Conservation (phyloP, 2,329 filamentous ascomycete genomes). For the Lecanoromycetidae sp. region DNA sequence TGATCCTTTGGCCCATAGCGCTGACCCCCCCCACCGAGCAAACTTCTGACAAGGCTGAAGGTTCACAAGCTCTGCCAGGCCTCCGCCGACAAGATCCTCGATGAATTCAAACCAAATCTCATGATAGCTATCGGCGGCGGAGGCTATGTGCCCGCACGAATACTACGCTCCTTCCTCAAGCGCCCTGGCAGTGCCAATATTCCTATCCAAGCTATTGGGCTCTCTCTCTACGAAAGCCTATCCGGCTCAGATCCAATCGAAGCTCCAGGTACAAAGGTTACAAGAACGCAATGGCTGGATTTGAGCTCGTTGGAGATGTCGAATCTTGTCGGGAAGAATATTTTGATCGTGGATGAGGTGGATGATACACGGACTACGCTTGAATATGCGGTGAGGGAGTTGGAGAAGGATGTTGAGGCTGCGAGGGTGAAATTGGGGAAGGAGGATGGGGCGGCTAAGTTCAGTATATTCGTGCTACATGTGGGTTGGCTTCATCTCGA, state of each 20-base stretch:
- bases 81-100: constrained; percentile 67
- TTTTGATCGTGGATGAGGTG: constrained; percentile 89
- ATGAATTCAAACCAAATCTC: constrained; percentile 79
- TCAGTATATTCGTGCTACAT: constrained; percentile 91
- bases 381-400: constrained; percentile 83
- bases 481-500: constrained; percentile 32
- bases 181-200: constrained; percentile 79
- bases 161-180: constrained; percentile 95
- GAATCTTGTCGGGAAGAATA: constrained; percentile 79
- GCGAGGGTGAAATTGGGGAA: constrained; percentile 63
- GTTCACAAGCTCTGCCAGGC: constrained; percentile 95
- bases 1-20: constrained; percentile 23
- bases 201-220: constrained; percentile 95
- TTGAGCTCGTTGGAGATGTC: constrained; percentile 74
- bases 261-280: constrained; percentile 80
- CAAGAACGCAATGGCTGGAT: constrained; percentile 96
- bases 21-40: not conserved
- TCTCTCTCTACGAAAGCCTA: constrained; percentile 90
- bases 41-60: constrained; percentile 34
- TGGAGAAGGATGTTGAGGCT: constrained; percentile 84
- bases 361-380: constrained; percentile 90
- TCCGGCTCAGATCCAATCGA: constrained; percentile 49
- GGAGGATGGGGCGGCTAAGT: constrained; percentile 63
- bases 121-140: constrained; percentile 98
- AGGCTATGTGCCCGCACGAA: constrained; percentile 92